A percentile compares a stretch with the other conserved stretches of the same genome.
Conservation (phyloP, 2,329 filamentous ascomycete genomes). For the Colletotrichum endophyticum region DNA sequence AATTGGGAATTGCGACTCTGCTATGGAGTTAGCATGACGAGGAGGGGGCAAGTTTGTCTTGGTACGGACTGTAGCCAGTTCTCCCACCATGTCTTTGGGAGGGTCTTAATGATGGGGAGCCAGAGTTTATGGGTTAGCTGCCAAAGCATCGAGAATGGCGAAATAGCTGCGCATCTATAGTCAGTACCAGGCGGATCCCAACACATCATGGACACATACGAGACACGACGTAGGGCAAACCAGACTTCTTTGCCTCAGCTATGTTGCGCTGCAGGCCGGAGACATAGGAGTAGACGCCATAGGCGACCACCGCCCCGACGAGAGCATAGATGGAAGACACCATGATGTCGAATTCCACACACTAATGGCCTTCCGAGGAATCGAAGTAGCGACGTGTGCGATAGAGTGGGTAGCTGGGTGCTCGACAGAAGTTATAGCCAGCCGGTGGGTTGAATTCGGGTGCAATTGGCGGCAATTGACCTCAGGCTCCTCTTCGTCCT, state of each 20-base stretch:
- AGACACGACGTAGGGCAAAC: slow-evolving; percentile 56
- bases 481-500: not conserved
- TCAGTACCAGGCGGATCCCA: not conserved
- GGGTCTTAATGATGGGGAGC: slow-evolving; percentile 57
- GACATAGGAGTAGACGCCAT: slow-evolving; percentile 33
- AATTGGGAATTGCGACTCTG: slow-evolving; percentile 64
- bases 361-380: not conserved
- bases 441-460: not conserved
- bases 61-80: slow-evolving; percentile 63
- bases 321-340: slow-evolving; percentile 41
- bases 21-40: slow-evolving; percentile 8
- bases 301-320: slow-evolving; percentile 36
- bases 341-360: slow-evolving; percentile 25
- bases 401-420: not conserved
- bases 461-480: too few species aligned
- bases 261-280: slow-evolving; percentile 50
- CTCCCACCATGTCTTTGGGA: slow-evolving; percentile 62
- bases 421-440: not conserved
- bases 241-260: slow-evolving; percentile 52
- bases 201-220: slow-evolving; percentile 45
- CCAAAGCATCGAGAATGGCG: slow-evolving; percentile 58
- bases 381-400: not conserved
- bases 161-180: slow-evolving; percentile 40
- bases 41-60: not conserved
- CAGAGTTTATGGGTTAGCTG: slow-evolving; percentile 58